Percentiles rank a stretch among this genome's conserved stretches.
Conservation (phyloP, 2,329 filamentous ascomycete species). For the Talaromyces atroroseus region DNA sequence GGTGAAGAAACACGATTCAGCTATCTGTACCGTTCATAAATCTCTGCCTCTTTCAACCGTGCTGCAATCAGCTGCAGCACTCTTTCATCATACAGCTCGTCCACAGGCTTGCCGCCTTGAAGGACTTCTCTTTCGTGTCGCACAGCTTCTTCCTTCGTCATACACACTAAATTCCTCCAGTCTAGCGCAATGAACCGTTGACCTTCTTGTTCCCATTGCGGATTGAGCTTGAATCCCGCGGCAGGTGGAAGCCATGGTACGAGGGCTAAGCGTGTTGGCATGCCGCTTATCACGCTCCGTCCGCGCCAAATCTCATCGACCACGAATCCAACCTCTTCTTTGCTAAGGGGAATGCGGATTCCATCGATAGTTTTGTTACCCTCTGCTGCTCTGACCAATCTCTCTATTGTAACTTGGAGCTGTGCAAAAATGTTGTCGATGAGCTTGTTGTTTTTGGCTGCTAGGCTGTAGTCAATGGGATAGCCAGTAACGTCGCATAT, state of each 20-base stretch:
- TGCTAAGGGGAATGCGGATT: slow-evolving; percentile 70
- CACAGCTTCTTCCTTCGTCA: slow-evolving; percentile 86
- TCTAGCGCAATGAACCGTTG: slow-evolving; percentile 70
- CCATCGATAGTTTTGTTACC: slow-evolving; percentile 54
- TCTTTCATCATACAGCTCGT: slow-evolving; percentile 67
- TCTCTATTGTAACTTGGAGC: slow-evolving; percentile 74
- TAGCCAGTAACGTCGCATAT: slow-evolving; percentile 78
- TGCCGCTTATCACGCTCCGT: slow-evolving; percentile 73
- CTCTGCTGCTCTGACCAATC: slow-evolving; percentile 55
- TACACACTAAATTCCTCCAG: slow-evolving; percentile 70
- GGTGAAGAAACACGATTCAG: background rate
- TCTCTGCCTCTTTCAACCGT: slow-evolving; percentile 62
- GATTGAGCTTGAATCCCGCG: slow-evolving; percentile 56
- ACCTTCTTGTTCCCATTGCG: slow-evolving; percentile 53
- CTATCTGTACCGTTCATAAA: slow-evolving; percentile 46
- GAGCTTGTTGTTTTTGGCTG: slow-evolving; percentile 83
- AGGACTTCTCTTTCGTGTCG: slow-evolving; percentile 77
- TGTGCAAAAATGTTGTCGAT: slow-evolving; percentile 76
- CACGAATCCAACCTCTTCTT: slow-evolving; percentile 78
- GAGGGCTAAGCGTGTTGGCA: slow-evolving; percentile 73
- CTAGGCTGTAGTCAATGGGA: slow-evolving; percentile 70
- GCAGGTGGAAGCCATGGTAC: slow-evolving; percentile 70
- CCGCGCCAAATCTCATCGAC: slow-evolving; percentile 85
- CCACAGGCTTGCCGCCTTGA: slow-evolving; percentile 58
- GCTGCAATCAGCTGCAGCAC: slow-evolving; percentile 63